phyloP scores from a whole-genome alignment of 139 green algal genomes.

The Coccomyxa sp. region DNA sequence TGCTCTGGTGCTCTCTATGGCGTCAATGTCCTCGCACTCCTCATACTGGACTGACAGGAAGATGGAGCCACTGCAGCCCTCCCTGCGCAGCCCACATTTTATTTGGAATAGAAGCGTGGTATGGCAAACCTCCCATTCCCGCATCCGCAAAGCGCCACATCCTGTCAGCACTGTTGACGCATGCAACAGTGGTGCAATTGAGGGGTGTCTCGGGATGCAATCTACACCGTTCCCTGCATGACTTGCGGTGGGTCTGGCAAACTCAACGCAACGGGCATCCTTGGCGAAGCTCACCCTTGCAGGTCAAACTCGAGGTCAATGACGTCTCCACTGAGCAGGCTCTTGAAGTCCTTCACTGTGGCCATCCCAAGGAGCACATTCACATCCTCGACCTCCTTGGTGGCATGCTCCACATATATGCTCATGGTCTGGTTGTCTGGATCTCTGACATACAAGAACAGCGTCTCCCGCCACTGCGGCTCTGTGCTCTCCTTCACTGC shows the following conservation, averaged over 20 bases:
- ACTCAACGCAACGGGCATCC: too few species aligned
- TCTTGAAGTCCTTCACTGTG: neutral
- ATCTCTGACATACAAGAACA: neutral
- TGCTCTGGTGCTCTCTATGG: neutral
- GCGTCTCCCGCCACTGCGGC: neutral
- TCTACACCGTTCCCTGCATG: too few species aligned
- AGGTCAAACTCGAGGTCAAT: neutral
- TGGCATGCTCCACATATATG: neutral
- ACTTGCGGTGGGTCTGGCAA: too few species aligned
- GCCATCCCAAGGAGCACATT: neutral
- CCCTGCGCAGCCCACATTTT: too few species aligned
- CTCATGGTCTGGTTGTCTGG: neutral
- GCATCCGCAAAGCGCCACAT: too few species aligned
- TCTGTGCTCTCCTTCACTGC: neutral
- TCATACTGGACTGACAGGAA: neutral
- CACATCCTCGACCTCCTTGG: neutral
- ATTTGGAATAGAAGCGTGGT: too few species aligned
- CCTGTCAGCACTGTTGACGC: too few species aligned
- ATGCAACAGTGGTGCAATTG: too few species aligned
- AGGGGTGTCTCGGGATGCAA: too few species aligned
- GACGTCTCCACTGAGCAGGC: neutral
- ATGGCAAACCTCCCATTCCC: too few species aligned
- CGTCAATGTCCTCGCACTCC: neutral
- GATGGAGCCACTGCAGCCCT: neutral
- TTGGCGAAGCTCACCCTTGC: constrained; percentile 6